Evolutionary conservation across 169 alveolate genomes (phyloP).

Genomic region (Plasmodium gonderi): DNA sequence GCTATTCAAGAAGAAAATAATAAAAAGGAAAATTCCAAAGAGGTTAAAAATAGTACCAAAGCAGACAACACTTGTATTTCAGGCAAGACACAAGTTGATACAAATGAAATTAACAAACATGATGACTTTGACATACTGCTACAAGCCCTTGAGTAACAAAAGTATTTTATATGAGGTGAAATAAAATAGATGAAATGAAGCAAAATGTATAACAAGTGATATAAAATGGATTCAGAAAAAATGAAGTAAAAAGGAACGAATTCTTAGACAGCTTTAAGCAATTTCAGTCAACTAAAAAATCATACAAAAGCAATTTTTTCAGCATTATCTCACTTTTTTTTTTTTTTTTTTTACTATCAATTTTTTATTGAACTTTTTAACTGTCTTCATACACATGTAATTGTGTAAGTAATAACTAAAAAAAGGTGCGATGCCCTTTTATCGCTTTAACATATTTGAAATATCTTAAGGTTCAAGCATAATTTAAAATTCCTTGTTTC

Average conservation of each 20-base stretch:
- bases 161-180: not conserved
- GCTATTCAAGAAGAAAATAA: conserved; percentile 51
- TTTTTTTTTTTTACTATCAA: not conserved
- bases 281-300: not conserved
- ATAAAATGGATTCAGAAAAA: too few relatives aligned
- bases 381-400: not conserved
- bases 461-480: not conserved
- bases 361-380: not conserved
- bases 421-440: not conserved
- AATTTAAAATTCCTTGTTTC: not conserved
- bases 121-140: conserved; percentile 60
- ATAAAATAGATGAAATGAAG: too few relatives aligned
- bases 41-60: not conserved
- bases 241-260: not conserved
- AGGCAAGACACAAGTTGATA: not conserved
- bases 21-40: conserved; percentile 15
- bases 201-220: too few relatives aligned
- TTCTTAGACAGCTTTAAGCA: not conserved
- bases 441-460: not conserved
- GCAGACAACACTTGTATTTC: not conserved
- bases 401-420: not conserved
- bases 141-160: conserved; percentile 37
- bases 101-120: not conserved
- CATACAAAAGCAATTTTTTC: not conserved
- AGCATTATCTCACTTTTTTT: not conserved